These are phyloP conservation scores for Penicillium samsonianum DNA, from an alignment of 495 filamentous ascomycete genomes.

Conservation along the genomic window DNA sequence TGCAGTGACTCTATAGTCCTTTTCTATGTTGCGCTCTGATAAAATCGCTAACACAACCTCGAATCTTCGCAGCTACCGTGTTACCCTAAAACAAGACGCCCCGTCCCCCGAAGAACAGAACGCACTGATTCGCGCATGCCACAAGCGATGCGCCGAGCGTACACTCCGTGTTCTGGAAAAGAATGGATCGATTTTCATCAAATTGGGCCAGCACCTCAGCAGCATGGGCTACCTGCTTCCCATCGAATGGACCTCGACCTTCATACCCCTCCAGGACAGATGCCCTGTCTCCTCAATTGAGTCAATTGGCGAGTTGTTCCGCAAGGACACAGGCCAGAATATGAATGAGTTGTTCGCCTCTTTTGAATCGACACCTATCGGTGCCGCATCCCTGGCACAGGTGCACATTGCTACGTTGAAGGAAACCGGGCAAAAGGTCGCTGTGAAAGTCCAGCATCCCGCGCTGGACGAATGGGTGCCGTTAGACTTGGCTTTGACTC, in stretches of 20 bases:
- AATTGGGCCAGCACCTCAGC: conserved; percentile 93
- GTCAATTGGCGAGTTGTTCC: conserved; percentile 83
- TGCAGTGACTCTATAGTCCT: neutral
- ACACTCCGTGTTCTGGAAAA: conserved; percentile 85
- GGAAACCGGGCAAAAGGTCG: conserved; percentile 85
- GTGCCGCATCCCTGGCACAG: conserved; percentile 92
- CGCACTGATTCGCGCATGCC: conserved; percentile 75
- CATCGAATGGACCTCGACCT: conserved; percentile 91
- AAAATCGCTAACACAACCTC: conserved; percentile 5
- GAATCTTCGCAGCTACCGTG: conserved; percentile 65
- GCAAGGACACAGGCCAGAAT: conserved; percentile 75
- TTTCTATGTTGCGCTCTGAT: neutral
- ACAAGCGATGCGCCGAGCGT: conserved; percentile 88
- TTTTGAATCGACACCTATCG: conserved; percentile 78
- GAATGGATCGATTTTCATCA: conserved; percentile 98
- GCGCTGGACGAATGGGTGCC: conserved; percentile 87
- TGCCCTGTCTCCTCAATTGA: conserved; percentile 92
- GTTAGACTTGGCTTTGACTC: conserved; percentile 82
- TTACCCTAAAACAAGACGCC: conserved; percentile 67
- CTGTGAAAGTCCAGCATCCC: conserved; percentile 97
- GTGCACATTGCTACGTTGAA: conserved; percentile 88
- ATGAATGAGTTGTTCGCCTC: conserved; percentile 80
- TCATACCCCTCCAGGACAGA: conserved; percentile 93
- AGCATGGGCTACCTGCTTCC: conserved; percentile 97
- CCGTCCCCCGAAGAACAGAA: conserved; percentile 61